Conservation (phyloP, 2,329 filamentous ascomycete genomes). For the Trichoderma koningiopsis region DNA sequence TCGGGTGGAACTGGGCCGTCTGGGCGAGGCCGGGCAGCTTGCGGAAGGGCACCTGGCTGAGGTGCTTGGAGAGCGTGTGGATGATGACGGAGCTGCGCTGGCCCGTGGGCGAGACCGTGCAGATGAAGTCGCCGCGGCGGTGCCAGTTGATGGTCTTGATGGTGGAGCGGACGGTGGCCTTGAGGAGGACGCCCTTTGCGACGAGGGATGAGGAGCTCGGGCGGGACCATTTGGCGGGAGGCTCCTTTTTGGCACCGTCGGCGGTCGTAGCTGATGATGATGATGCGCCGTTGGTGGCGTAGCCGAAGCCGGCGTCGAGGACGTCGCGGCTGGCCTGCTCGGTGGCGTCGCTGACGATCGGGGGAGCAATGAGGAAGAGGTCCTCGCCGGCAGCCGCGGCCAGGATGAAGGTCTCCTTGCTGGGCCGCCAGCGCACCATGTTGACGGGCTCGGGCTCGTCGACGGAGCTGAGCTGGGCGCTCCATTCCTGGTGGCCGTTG, state of each 20-base stretch:
- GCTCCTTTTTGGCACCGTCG: constrained; percentile 67
- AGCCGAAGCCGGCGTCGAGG: constrained; percentile 89
- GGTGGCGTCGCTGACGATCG: constrained; percentile 70
- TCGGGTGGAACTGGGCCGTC: constrained; percentile 91
- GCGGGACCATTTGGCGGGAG: constrained; percentile 79
- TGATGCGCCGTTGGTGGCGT: constrained; percentile 70
- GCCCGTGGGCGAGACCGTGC: constrained; percentile 82
- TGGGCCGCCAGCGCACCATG: constrained; percentile 85
- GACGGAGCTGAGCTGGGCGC: constrained; percentile 73
- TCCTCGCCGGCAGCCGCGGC: constrained; percentile 83
- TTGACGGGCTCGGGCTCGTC: constrained; percentile 67
- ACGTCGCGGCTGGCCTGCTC: constrained; percentile 75
- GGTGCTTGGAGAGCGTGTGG: constrained; percentile 91
- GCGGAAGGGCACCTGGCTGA: constrained; percentile 93
- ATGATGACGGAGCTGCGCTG: constrained; percentile 83
- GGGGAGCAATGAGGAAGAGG: constrained; percentile 80
- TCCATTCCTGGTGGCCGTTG: constrained; percentile 87
- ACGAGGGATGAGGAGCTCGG: constrained; percentile 71
- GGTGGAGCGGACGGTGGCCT: constrained; percentile 75
- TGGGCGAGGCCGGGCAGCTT: constrained; percentile 74
- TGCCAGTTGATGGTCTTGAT: constrained; percentile 95
- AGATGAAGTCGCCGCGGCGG: constrained; percentile 89
- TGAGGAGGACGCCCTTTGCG: constrained; percentile 76
- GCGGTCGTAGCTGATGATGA: constrained; percentile 49
- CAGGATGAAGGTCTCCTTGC: constrained; percentile 76